These are phyloP conservation scores for Coemansia biformis DNA, from an alignment of 192 early-diverging fungal species.

Conservation along the genomic window DNA sequence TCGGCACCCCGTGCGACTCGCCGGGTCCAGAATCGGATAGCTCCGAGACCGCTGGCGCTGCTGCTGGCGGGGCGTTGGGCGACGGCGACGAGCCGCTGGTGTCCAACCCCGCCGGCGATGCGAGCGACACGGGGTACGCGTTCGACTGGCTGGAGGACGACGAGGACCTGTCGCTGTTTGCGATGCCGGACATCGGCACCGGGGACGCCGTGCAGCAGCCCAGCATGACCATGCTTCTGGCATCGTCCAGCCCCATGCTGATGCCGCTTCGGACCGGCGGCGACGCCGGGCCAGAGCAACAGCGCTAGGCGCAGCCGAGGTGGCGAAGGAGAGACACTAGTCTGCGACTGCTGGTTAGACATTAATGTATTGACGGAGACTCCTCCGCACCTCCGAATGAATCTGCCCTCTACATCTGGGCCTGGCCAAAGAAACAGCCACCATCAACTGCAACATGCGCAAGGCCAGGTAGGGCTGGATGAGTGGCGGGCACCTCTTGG, in stretches of 20 bases:
- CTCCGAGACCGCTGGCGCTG: slow-evolving; percentile 2
- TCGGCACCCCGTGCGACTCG: slow-evolving; percentile 7
- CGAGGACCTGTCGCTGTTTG: slow-evolving; percentile 41
- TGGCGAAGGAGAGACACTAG: no score
- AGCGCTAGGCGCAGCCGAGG: no score
- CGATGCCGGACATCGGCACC: slow-evolving; percentile 25
- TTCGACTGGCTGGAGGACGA: slow-evolving; percentile 50
- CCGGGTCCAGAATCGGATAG: slow-evolving; percentile 6
- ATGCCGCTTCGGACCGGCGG: slow-evolving; percentile 16
- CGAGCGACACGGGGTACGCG: slow-evolving; percentile 24
- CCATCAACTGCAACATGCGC: no score
- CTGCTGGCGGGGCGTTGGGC: background rate
- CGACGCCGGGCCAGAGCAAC: slow-evolving; percentile 2
- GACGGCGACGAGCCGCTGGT: background rate
- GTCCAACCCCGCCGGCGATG: slow-evolving; percentile 1
- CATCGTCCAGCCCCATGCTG: slow-evolving; percentile 37
- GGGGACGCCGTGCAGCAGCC: slow-evolving; percentile 10
- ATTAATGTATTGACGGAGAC: no score
- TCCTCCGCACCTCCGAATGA: no score
- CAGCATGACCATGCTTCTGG: slow-evolving; percentile 40
- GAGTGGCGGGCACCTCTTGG: no score
- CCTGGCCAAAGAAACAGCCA: no score
- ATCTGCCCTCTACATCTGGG: no score
- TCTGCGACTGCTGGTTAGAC: no score
- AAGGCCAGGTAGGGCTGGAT: no score